These are phyloP conservation scores for Chrysoporthe austroafricana DNA, from an alignment of 2,329 filamentous ascomycete species.

Conservation along the genomic window DNA sequence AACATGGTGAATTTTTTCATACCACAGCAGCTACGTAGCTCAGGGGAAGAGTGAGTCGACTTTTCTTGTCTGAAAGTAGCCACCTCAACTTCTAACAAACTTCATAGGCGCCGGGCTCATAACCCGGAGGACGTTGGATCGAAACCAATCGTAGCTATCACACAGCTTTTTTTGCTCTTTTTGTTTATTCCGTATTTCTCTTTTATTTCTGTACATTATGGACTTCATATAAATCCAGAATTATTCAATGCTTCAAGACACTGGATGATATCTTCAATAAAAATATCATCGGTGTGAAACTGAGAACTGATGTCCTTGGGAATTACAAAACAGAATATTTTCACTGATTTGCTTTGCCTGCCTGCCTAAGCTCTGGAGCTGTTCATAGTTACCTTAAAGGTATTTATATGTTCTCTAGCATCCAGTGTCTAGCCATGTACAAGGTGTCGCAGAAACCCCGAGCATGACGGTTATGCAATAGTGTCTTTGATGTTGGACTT, in stretches of 20 bases:
- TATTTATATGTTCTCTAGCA: background rate
- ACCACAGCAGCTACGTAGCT: constrained; percentile 24
- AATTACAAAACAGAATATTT: background rate
- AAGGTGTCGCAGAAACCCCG: background rate
- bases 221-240: background rate
- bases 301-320: no score
- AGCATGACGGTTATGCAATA: background rate
- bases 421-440: background rate
- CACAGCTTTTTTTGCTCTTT: background rate
- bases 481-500: background rate
- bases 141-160: constrained; percentile 29
- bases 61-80: background rate
- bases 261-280: background rate
- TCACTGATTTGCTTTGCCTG: background rate
- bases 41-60: constrained; percentile 28
- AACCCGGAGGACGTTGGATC: constrained; percentile 31
- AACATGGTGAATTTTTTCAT: background rate
- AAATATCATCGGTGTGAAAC: background rate
- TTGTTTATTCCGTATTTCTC: background rate
- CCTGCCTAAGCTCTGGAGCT: background rate
- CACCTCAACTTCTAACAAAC: constrained; percentile 2
- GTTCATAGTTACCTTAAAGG: background rate
- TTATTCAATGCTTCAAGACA: background rate
- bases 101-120: constrained; percentile 28
- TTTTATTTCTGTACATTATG: background rate